A percentile compares a stretch with the other conserved stretches of the same genome.
phyloP scores from a whole-genome alignment of 495 filamentous ascomycete genomes.

The Hypoxylon trugodes region DNA sequence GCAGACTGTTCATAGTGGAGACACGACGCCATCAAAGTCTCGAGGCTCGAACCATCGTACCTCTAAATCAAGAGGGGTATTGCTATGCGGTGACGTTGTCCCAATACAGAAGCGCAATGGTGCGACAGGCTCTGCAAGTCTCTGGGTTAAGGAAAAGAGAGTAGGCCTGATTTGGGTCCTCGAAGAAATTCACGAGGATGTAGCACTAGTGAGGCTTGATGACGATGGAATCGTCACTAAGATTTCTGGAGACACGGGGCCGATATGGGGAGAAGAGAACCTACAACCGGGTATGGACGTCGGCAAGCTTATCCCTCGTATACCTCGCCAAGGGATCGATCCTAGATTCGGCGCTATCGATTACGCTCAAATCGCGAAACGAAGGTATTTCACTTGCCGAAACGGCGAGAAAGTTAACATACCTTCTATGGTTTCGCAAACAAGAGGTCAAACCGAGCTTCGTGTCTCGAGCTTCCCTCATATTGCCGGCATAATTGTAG shows the following conservation, averaged over 20 bases:
- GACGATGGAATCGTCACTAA: conserved; percentile 73
- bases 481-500: conserved; percentile 94
- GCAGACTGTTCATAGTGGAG: conserved; percentile 78
- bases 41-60: conserved; percentile 62
- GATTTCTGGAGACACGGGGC: conserved; percentile 71
- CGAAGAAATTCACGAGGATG: conserved; percentile 96
- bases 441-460: conserved; percentile 70
- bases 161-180: conserved; percentile 96
- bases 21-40: conserved; percentile 67
- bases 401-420: conserved; percentile 77
- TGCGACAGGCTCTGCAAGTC: conserved; percentile 84
- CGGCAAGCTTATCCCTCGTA: conserved; percentile 75
- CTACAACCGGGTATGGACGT: conserved; percentile 73
- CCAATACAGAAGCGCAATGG: conserved; percentile 96
- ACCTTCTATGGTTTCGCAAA: conserved; percentile 76
- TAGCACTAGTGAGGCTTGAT: conserved; percentile 76
- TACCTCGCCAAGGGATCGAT: conserved; percentile 77
- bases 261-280: conserved; percentile 81
- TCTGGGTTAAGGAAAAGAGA: conserved; percentile 98
- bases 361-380: conserved; percentile 70
- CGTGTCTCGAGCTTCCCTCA: conserved; percentile 93
- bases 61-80: conserved; percentile 85
- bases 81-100: conserved; percentile 96
- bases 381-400: conserved; percentile 82
- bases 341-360: conserved; percentile 72